These are phyloP conservation scores for Quaeritorhiza haematococci DNA, from an alignment of 371 early-diverging fungal genomes.

Conservation along the genomic window DNA sequence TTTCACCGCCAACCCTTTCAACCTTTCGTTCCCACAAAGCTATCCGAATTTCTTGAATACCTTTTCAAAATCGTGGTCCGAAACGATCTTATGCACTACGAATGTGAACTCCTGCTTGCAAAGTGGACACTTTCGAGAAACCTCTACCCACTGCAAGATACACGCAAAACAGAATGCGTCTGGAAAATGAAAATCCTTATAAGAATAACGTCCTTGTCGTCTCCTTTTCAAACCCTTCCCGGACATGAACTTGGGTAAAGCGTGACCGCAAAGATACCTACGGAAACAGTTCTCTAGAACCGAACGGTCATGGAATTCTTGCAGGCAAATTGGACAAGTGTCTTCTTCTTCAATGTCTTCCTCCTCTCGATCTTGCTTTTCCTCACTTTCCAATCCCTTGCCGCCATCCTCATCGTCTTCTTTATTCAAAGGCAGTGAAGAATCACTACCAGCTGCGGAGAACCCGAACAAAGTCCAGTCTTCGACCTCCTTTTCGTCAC, in stretches of 20 bases:
- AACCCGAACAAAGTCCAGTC: no score
- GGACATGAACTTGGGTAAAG: neutral
- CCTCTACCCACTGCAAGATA: constrained; percentile 22
- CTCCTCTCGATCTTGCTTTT: no score
- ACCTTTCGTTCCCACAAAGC: neutral
- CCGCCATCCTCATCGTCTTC: no score
- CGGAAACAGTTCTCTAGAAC: constrained; percentile 10
- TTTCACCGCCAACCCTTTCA: neutral
- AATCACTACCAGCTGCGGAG: no score
- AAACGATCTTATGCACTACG: constrained; percentile 1
- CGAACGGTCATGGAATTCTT: constrained; percentile 1
- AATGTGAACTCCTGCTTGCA: constrained; percentile 19
- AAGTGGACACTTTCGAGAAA: constrained; percentile 25
- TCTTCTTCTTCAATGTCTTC: no score
- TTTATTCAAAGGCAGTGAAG: no score
- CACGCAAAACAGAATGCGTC: constrained; percentile 34
- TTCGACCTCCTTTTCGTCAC: no score
- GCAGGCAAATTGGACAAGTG: constrained; percentile 12
- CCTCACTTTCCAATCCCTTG: no score
- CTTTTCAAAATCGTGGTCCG: constrained; percentile 2
- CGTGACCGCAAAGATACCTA: constrained; percentile 1
- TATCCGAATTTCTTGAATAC: neutral
- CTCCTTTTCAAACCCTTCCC: neutral
- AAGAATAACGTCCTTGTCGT: neutral
- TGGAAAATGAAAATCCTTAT: neutral